A percentile compares a stretch with the other conserved stretches of the same genome.
Conservation (phyloP, 129 eudicot species). For the Saussurea involucrata region DNA sequence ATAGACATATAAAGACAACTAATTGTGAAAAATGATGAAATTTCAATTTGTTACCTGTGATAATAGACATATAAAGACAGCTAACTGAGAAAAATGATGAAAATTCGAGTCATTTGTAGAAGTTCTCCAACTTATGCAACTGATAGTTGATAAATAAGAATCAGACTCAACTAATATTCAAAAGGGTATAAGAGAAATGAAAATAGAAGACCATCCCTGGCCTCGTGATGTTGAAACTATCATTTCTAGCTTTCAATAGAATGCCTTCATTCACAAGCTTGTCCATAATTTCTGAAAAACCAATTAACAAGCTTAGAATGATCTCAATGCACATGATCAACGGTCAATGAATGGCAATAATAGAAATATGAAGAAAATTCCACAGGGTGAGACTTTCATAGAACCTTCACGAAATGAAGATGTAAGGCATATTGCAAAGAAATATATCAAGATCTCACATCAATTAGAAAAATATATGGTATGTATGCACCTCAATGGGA, state of each 20-base stretch:
- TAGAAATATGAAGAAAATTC: constrained; percentile 97
- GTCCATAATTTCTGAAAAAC: constrained; percentile 62
- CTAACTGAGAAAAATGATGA: no score
- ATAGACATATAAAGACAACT: no score
- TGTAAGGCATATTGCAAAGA: neutral
- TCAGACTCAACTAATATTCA: constrained; percentile 14
- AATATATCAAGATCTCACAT: neutral
- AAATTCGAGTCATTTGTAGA: no score
- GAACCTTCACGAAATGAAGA: constrained; percentile 46
- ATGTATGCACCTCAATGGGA: constrained; percentile 75
- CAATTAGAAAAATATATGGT: constrained; percentile 9
- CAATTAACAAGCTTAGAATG: neutral
- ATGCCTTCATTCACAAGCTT: constrained; percentile 75
- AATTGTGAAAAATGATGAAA: no score
- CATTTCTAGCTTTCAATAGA: constrained; percentile 50
- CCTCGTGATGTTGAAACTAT: constrained; percentile 44
- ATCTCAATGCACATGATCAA: constrained; percentile 22
- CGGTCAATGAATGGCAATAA: constrained; percentile 94
- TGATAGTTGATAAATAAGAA: neutral
- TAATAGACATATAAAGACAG: no score
- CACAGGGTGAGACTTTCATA: constrained; percentile 97
- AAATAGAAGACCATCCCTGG: constrained; percentile 47
- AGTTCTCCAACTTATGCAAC: constrained; percentile 57
- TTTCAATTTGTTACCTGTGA: no score
- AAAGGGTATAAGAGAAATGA: neutral